Conservation (phyloP, 2,329 filamentous ascomycete genomes). For the Neonectria neomacrospora region DNA sequence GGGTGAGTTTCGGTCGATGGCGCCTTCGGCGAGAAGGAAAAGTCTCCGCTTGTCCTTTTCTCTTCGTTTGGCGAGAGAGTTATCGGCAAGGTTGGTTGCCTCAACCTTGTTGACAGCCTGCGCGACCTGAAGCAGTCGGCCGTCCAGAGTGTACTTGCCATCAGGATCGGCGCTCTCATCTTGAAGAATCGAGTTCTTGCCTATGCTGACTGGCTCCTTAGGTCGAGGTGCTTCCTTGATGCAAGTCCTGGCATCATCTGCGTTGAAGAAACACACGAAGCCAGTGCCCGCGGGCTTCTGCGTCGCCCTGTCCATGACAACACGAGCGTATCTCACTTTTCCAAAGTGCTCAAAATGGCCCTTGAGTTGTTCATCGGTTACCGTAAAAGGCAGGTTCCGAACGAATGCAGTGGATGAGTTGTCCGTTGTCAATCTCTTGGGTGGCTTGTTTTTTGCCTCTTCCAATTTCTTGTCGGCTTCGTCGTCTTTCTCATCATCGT, state of each 20-base stretch:
- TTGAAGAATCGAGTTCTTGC: slow-evolving; percentile 86
- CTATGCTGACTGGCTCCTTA: slow-evolving; percentile 57
- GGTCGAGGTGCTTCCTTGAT: slow-evolving; percentile 77
- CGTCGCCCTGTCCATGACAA: slow-evolving; percentile 87
- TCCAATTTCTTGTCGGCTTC: slow-evolving; percentile 55
- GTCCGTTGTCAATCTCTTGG: slow-evolving; percentile 50
- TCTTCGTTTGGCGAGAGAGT: slow-evolving; percentile 68
- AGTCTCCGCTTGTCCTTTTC: slow-evolving; percentile 92
- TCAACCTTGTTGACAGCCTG: slow-evolving; percentile 87
- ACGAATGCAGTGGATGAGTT: slow-evolving; percentile 88
- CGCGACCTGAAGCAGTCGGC: slow-evolving; percentile 85
- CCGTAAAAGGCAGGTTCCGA: slow-evolving; percentile 92
- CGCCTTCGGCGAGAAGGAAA: slow-evolving; percentile 88
- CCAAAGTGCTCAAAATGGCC: slow-evolving; percentile 91
- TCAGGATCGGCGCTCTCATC: slow-evolving; percentile 84
- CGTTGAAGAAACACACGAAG: slow-evolving; percentile 91
- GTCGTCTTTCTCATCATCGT: slow-evolving; percentile 62
- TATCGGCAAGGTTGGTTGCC: slow-evolving; percentile 79
- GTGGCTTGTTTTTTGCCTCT: slow-evolving; percentile 49
- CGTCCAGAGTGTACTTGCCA: slow-evolving; percentile 90
- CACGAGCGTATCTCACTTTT: slow-evolving; percentile 86
- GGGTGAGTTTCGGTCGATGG: slow-evolving; percentile 79
- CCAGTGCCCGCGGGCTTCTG: slow-evolving; percentile 91
- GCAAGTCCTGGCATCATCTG: slow-evolving; percentile 79
- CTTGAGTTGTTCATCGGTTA: slow-evolving; percentile 83